phyloP scores from a whole-genome alignment of 164 flowering plant genomes.

The Houttuynia cordata region DNA sequence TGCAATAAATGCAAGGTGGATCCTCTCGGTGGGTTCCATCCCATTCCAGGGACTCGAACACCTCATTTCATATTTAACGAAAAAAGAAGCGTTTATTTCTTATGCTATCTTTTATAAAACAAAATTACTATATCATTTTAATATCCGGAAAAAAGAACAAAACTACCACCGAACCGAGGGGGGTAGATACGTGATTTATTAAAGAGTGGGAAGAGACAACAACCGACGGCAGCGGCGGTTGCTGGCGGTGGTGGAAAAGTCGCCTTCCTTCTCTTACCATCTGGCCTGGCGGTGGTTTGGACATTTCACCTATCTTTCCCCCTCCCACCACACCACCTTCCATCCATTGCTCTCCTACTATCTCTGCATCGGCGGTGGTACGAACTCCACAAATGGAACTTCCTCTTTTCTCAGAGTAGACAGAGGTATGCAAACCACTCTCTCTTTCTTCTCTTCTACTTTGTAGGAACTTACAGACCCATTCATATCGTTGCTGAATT shows the following conservation, averaged over 20 bases:
- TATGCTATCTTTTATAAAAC: too few species aligned
- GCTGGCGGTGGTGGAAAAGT: slow-evolving; percentile 36
- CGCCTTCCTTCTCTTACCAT: too few species aligned
- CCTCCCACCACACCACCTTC: not conserved
- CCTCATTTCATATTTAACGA: too few species aligned
- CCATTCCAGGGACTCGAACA: too few species aligned
- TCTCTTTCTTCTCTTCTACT: not conserved
- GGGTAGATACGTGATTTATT: slow-evolving; percentile 13
- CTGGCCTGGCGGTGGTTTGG: slow-evolving; percentile 20
- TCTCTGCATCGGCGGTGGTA: too few species aligned
- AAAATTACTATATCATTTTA: too few species aligned
- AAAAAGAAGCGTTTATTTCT: too few species aligned
- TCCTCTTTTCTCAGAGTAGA: too few species aligned
- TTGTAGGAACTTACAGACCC: not conserved
- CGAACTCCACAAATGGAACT: too few species aligned
- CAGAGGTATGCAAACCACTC: not conserved
- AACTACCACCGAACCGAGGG: not conserved
- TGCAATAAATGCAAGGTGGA: too few species aligned
- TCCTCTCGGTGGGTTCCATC: too few species aligned
- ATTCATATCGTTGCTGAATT: not conserved
- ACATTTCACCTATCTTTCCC: slow-evolving; percentile 34
- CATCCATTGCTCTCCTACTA: too few species aligned
- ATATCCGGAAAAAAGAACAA: not conserved
- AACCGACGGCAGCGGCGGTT: slow-evolving; percentile 13
- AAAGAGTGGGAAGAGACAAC: slow-evolving; percentile 2